Percentiles rank a stretch among this genome's conserved stretches.
These are phyloP conservation scores for Aristolochia fimbriata DNA, from an alignment of 164 flowering plant genomes.

Conservation along the genomic window DNA sequence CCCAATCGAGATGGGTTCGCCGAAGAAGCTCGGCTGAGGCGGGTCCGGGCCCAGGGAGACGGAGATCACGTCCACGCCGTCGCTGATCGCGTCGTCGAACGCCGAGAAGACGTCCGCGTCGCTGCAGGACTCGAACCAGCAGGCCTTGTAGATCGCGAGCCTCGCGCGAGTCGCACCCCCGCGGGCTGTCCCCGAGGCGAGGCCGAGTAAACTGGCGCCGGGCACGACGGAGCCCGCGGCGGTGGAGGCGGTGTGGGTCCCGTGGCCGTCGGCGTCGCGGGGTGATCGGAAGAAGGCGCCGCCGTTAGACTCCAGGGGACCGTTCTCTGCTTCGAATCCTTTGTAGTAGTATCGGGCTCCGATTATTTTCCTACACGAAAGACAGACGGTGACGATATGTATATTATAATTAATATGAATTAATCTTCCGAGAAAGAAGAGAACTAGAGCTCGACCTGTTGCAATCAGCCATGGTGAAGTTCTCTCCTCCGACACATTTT, in stretches of 20 bases:
- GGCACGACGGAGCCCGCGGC: constrained; percentile 40
- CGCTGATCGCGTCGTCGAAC: constrained; percentile 17
- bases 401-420: too few relatives aligned
- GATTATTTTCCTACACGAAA: constrained; percentile 43
- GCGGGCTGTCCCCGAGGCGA: constrained; percentile 56
- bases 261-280: constrained; percentile 62
- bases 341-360: constrained; percentile 28
- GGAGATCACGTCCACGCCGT: constrained; percentile 20
- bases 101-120: constrained; percentile 14
- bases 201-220: constrained; percentile 43
- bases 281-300: constrained; percentile 11
- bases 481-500: constrained; percentile 20
- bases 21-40: not conserved
- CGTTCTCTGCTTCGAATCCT: constrained; percentile 12
- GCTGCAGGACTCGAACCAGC: constrained; percentile 19
- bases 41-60: constrained; percentile 4
- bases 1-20: constrained; percentile 13
- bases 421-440: not conserved
- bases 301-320: constrained; percentile 10
- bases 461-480: constrained; percentile 38
- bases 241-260: constrained; percentile 74
- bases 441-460: constrained; percentile 33
- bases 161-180: constrained; percentile 67
- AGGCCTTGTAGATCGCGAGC: constrained; percentile 60
- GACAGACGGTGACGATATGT: too few relatives aligned